Percentiles rank a stretch among this genome's conserved stretches.
Evolutionary conservation across 23 red algal genomes (phyloP).

Genomic region (Cyanidium caldarium): DNA sequence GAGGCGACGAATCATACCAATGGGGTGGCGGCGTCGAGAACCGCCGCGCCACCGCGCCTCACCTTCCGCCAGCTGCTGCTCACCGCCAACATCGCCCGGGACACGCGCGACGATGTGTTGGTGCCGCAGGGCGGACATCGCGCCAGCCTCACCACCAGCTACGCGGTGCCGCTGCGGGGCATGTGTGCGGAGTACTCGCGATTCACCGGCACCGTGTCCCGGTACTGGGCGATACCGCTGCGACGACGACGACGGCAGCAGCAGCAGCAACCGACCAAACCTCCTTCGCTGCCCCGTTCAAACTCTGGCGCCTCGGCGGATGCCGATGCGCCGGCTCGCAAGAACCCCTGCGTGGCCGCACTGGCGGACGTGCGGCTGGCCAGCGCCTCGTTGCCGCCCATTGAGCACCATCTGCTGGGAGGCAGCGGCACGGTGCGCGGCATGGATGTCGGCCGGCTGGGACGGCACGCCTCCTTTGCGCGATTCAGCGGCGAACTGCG

Average conservation of each 20-base stretch:
- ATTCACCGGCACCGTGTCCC: neutral
- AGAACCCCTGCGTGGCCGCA: neutral
- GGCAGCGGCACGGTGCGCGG: constrained; percentile 8
- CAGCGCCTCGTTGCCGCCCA: neutral
- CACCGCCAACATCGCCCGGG: neutral
- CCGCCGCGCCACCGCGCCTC: neutral
- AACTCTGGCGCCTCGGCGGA: neutral
- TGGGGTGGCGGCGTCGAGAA: neutral
- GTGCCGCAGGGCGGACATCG: neutral
- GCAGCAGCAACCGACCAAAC: neutral
- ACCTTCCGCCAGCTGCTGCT: neutral
- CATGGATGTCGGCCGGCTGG: neutral
- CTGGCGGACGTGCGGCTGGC: neutral
- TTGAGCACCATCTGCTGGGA: constrained; percentile 14
- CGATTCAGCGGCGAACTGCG: neutral
- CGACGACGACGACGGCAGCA: neutral
- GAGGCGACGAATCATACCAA: neutral
- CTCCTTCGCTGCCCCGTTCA: no score
- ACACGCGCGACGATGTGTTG: neutral
- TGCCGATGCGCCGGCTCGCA: neutral
- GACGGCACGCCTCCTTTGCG: neutral
- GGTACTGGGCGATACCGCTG: neutral
- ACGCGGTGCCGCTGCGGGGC: neutral
- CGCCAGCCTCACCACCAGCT: neutral
- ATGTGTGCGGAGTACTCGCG: neutral